These are phyloP conservation scores for Oenanthe javanica DNA, from an alignment of 140 eudicot genomes.

Conservation along the genomic window DNA sequence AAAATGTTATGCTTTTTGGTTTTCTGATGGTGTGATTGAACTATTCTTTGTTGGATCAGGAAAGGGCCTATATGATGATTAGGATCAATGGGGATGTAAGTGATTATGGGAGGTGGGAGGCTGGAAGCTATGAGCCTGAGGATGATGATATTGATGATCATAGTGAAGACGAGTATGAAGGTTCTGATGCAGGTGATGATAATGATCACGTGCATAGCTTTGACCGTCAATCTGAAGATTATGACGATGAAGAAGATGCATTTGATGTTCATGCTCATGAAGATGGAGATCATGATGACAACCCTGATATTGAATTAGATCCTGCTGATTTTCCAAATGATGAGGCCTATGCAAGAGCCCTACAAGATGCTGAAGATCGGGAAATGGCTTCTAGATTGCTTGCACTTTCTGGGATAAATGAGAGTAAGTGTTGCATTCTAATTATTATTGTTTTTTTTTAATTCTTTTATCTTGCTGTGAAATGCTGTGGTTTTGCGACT, in stretches of 20 bases:
- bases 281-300: constrained; percentile 81
- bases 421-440: constrained; percentile 29
- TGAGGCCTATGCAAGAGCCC: constrained; percentile 89
- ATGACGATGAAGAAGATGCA: constrained; percentile 89
- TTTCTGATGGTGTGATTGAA: background rate
- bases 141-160: constrained; percentile 38
- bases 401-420: constrained; percentile 59
- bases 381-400: constrained; percentile 88
- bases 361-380: constrained; percentile 93
- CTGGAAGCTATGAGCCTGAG: constrained; percentile 48
- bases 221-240: constrained; percentile 52
- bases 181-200: constrained; percentile 34
- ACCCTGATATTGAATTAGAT: constrained; percentile 46
- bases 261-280: constrained; percentile 80
- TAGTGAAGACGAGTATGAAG: constrained; percentile 47
- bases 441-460: background rate
- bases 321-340: constrained; percentile 67
- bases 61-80: constrained; percentile 94
- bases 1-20: background rate
- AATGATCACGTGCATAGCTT: constrained; percentile 38
- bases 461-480: background rate
- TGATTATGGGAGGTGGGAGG: constrained; percentile 77
- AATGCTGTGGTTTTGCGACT: background rate
- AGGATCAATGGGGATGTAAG: constrained; percentile 42
- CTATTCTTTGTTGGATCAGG: constrained; percentile 33